Conservation (phyloP, 179 eudicot genomes). For the Beta corolliflora region DNA sequence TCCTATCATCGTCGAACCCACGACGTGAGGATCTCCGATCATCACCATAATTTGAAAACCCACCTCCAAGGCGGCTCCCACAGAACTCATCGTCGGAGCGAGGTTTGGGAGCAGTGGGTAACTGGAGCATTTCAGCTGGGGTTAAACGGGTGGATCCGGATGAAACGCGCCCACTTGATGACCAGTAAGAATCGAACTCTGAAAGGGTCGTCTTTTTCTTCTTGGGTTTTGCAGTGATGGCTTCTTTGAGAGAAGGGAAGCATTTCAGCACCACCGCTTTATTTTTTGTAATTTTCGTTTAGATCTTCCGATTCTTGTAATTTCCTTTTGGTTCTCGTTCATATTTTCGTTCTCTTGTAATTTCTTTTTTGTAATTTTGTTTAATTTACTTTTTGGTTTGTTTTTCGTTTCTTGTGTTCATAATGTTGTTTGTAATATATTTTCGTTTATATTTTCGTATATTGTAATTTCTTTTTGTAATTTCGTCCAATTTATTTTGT, state of each 20-base stretch:
- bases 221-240: conserved; percentile 50
- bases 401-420: no score
- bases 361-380: no score
- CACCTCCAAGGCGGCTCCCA: conserved; percentile 60
- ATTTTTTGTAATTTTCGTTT: no score
- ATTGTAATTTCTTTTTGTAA: no score
- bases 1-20: conserved; percentile 58
- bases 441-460: no score
- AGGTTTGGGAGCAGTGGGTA: conserved; percentile 78
- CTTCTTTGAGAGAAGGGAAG: conserved; percentile 55
- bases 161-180: conserved; percentile 12
- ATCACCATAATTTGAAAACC: conserved; percentile 52
- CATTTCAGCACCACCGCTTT: no score
- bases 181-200: conserved; percentile 30
- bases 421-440: no score
- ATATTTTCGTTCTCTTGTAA: no score
- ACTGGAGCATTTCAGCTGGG: conserved; percentile 61
- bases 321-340: no score
- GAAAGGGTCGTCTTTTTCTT: conserved; percentile 46
- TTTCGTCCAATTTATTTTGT: no score
- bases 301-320: no score
- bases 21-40: conserved; percentile 32
- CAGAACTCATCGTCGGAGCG: conserved; percentile 54
- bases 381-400: no score
- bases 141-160: conserved; percentile 49